Base-by-base conservation (phyloP, 805 yeast genomes). In the Scheffersomyces ergatensis region DNA sequence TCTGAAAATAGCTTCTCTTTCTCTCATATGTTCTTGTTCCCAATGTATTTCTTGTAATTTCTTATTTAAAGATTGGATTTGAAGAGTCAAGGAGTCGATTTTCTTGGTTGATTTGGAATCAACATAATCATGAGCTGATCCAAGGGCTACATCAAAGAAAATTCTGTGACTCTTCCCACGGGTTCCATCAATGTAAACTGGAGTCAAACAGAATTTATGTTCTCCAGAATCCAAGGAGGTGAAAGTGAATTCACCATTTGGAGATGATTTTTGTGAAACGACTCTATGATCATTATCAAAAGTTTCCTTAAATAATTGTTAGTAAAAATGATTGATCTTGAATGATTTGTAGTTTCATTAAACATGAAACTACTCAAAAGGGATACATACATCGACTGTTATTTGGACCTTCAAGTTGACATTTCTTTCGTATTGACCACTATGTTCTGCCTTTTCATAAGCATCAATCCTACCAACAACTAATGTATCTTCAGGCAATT, bases 281-380 rank as follows among this genome's bases (percentile, higher is more conserved):
- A 89, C 95, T 43, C 82, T 72, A 62, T 90, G 92, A 62, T 85
- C 78, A 57, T 82, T 80, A 64, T 89, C 96, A 54, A 90, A 90
- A 3, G 85, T 77, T 58, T 70, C 70, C 54, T 58, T 50, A 9
- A 49, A 27, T 18, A 32, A 31, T 18, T 19, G 45, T 42, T 40
- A 38, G 39, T 40, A 38, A 16, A 7, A 31, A 31, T n/a, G 14
- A 21, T 6, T 21, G 9, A 21, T 21, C 9, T 21, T 21, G 9
- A 9, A 21, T 16, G 15, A 14, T 18, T 15, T 6, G 24, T 9
- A n/a, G n/a, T n/a, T n/a, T n/a, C n/a, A n/a, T n/a, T n/a, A n/a
- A n/a, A n/a, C 18, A 17, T 29, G 23, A n/a, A 27, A 25, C 9
- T 19, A 25, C 11, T 19, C 38, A 11, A 8, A 12, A 26, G 13